Evolutionary conservation across 2,329 filamentous ascomycete species (phyloP).

Genomic region (Xylaria sp.): DNA sequence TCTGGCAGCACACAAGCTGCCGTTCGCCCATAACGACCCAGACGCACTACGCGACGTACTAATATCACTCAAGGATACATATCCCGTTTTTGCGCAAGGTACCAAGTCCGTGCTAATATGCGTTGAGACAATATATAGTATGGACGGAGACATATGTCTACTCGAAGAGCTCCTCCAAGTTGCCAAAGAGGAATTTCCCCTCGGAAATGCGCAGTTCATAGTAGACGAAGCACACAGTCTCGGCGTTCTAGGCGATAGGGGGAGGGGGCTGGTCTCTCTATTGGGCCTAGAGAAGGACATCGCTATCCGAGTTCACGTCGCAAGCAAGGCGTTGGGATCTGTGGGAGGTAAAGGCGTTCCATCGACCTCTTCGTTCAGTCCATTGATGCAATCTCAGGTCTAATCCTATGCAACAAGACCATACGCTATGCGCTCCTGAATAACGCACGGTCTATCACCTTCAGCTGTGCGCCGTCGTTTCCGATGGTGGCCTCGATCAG

Average conservation of each 20-base stretch:
- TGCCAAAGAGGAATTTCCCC: conserved; percentile 50
- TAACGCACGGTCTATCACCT: conserved; percentile 53
- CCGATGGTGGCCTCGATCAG: conserved; percentile 55
- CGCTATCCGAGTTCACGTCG: conserved; percentile 63
- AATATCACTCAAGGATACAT: conserved; percentile 43
- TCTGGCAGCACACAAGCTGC: conserved; percentile 58
- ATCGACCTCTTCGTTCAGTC: not conserved
- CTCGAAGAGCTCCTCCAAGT: conserved; percentile 53
- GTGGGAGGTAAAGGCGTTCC: conserved; percentile 45
- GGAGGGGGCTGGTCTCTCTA: conserved; percentile 60
- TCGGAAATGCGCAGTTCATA: conserved; percentile 59
- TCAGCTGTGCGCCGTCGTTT: conserved; percentile 55
- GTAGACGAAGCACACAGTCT: conserved; percentile 68
- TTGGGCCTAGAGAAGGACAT: conserved; percentile 62
- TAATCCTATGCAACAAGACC: conserved; percentile 39
- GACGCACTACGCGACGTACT: conserved; percentile 55
- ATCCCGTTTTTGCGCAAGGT: conserved; percentile 47
- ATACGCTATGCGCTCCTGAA: conserved; percentile 34
- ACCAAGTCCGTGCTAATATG: conserved; percentile 52
- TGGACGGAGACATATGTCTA: conserved; percentile 59
- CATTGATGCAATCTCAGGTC: conserved; percentile 31
- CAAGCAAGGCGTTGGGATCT: conserved; percentile 62
- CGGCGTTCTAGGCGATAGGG: conserved; percentile 61
- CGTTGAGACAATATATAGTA: conserved; percentile 58
- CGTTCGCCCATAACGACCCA: conserved; percentile 58